phyloP scores from a whole-genome alignment of 176 grass and related monocot genomes.

The Carex kokanica region DNA sequence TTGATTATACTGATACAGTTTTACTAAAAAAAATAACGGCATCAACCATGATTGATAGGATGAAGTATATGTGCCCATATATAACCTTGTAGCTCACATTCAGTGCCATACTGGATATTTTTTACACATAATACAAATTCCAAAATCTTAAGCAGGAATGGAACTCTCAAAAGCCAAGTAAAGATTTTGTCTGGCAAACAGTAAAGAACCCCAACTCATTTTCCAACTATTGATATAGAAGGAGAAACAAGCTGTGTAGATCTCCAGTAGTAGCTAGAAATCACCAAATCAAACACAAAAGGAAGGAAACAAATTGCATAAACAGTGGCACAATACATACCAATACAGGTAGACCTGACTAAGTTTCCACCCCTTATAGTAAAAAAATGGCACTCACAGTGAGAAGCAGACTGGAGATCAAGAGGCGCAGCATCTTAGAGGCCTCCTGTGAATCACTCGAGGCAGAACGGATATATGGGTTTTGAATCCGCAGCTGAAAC shows the following conservation, averaged over 20 bases:
- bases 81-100: background rate
- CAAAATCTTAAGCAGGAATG: background rate
- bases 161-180: background rate
- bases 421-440: conserved; percentile 84
- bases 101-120: background rate
- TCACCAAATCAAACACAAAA: background rate
- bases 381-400: conserved; percentile 59
- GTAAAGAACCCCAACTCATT: background rate
- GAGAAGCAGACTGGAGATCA: conserved; percentile 73
- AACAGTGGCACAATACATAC: background rate
- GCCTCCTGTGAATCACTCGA: conserved; percentile 82
- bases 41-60: background rate
- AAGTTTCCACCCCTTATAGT: background rate
- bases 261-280: background rate
- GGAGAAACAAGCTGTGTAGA: background rate
- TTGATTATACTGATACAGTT: background rate
- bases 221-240: background rate
- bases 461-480: conserved; percentile 68
- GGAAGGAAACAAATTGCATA: background rate
- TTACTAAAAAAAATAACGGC: background rate
- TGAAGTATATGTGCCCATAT: background rate
- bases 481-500: conserved; percentile 62
- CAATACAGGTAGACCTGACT: background rate
- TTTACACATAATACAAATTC: background rate
- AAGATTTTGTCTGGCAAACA: background rate